Base-by-base conservation (phyloP, 129 eudicot species). In the Gnaphalium uliginosum region DNA sequence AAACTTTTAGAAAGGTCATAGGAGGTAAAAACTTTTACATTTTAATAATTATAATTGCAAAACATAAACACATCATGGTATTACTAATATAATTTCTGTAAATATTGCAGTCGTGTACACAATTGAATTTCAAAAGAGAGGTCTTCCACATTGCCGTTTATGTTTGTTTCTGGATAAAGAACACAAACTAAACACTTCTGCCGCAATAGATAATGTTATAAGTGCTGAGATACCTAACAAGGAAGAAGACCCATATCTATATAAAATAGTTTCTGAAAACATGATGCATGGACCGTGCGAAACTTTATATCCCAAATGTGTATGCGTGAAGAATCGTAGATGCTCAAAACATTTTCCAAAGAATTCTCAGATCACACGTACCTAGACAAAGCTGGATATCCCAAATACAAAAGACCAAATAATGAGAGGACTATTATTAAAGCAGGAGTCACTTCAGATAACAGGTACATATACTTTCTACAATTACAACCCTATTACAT, bases 201-300 rank as follows among this genome's bases (percentile, higher is more conserved):
- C 23, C 0, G 56, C 61, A 5, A 72, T 72, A 1, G 73, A 71
- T 54, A 2, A 0, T 3, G 17, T 79, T 6, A 73, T 79, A 3
- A 19, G 26, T 2, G 69, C 75, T 0, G 70, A 79, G 7, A 53
- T 73, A 0, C 83, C 69, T 8, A 24, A 73, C 15, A 18, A 11
- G 2, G 5, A 66, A 7, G 39, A 6, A 3, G 67, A 63, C 2
- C 21, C 22, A 0, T n/a, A 27, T 2, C 29, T 10, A 3, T 26
- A 53, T 57, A 8, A 15, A 5, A 25, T 24, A 0, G 71, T 80
- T 1, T 1, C 26, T 0, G 30, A 73, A 0, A 39, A 29, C 27
- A 80, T 80, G 83, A 17, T 73, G n/a, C 83, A 80, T 24, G 75
- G 79, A 0, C 84, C 75, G 13, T 74, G 79, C 10, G 76, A 79